Evolutionary conservation across 257 asterid genomes (phyloP).

Genomic region (Penstemon barbatus): DNA sequence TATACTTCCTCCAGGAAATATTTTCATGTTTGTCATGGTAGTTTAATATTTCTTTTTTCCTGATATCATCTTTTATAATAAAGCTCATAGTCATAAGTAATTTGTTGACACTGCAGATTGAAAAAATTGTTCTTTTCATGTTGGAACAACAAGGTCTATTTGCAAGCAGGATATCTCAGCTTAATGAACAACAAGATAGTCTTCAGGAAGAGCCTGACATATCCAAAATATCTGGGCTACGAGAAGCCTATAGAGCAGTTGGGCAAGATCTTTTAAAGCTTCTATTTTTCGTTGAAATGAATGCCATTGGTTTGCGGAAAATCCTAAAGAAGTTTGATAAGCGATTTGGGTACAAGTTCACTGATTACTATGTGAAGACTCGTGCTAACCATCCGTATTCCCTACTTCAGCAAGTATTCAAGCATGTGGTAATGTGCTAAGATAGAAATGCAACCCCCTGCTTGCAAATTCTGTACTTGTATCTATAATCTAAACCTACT

Average conservation of each 20-base stretch:
- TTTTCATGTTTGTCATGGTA: neutral
- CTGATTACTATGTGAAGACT: slow-evolving; percentile 91
- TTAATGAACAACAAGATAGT: slow-evolving; percentile 61
- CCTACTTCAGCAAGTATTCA: slow-evolving; percentile 95
- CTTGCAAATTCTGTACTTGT: neutral
- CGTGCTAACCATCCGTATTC: slow-evolving; percentile 99
- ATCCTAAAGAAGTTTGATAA: slow-evolving; percentile 96
- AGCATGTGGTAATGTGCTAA: slow-evolving; percentile 86
- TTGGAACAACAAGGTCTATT: slow-evolving; percentile 91
- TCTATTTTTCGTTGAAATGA: slow-evolving; percentile 82
- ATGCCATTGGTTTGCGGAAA: slow-evolving; percentile 90
- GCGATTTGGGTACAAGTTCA: slow-evolving; percentile 84
- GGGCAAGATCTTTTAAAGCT: slow-evolving; percentile 89
- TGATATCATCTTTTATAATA: no score
- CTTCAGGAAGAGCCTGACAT: slow-evolving; percentile 86
- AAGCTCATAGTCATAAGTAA: neutral
- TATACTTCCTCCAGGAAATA: neutral
- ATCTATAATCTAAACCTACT: neutral
- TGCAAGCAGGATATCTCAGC: slow-evolving; percentile 72
- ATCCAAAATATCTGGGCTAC: slow-evolving; percentile 67
- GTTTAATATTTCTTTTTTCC: neutral
- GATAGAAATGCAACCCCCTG: slow-evolving; percentile 17
- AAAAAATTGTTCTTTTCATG: slow-evolving; percentile 85
- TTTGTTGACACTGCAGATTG: slow-evolving; percentile 60
- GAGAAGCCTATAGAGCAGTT: slow-evolving; percentile 81